Conservation (phyloP, 306 rosid species). For the Medicago arabica region DNA sequence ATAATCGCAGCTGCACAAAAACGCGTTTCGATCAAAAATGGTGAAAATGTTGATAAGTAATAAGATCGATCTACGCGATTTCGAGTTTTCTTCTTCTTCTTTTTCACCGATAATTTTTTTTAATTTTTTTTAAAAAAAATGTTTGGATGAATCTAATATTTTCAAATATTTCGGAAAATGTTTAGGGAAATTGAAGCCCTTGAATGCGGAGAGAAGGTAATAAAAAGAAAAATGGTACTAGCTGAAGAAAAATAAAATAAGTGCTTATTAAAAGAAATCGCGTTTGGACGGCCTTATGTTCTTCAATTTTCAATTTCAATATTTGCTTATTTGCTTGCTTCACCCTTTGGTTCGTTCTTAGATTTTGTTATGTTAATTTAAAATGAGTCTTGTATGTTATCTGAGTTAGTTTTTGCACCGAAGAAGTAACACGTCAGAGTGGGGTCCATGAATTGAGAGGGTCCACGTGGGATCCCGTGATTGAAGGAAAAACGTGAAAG, state of each 20-base stretch:
- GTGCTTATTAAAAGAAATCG: background rate
- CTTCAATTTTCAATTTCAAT: slow-evolving; percentile 19
- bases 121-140: background rate
- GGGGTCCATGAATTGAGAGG: slow-evolving; percentile 59
- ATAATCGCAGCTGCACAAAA: slow-evolving; percentile 50
- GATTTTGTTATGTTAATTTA: slow-evolving; percentile 29
- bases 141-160: slow-evolving; percentile 40
- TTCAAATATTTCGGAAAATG: slow-evolving; percentile 49
- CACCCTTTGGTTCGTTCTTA: slow-evolving; percentile 17
- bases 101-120: slow-evolving; percentile 33
- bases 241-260: background rate
- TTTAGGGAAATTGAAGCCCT: slow-evolving; percentile 53
- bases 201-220: slow-evolving; percentile 41
- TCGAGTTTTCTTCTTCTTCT: slow-evolving; percentile 31
- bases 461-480: slow-evolving; percentile 71
- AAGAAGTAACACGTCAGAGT: slow-evolving; percentile 64
- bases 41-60: slow-evolving; percentile 29
- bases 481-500: slow-evolving; percentile 63
- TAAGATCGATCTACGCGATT: slow-evolving; percentile 61
- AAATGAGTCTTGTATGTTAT: slow-evolving; percentile 12
- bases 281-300: slow-evolving; percentile 44
- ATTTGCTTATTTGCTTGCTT: background rate
- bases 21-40: slow-evolving; percentile 54
- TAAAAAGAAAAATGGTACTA: slow-evolving; percentile 14
- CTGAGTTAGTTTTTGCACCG: slow-evolving; percentile 1